Percentiles rank a stretch among this genome's conserved stretches.
Conservation (phyloP, 2,329 filamentous ascomycete genomes). For the Byssochlamys sp. region DNA sequence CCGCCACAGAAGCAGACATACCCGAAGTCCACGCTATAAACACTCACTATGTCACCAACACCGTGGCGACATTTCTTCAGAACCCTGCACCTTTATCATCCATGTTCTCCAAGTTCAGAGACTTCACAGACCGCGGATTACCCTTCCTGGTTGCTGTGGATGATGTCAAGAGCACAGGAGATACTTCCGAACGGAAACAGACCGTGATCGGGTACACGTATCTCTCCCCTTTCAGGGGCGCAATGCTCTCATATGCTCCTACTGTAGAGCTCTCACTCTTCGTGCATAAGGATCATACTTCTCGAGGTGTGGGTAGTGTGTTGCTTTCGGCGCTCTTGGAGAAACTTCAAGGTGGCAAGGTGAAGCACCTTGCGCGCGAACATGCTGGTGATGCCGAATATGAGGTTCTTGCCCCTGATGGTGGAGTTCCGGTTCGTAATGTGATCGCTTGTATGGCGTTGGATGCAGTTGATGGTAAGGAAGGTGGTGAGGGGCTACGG, state of each 20-base stretch:
- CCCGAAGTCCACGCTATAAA: slow-evolving; percentile 26
- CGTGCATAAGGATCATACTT: slow-evolving; percentile 25
- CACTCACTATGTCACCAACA: slow-evolving; percentile 30
- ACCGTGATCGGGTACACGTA: slow-evolving; percentile 27
- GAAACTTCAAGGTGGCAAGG: slow-evolving; percentile 14
- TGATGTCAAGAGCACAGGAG: slow-evolving; percentile 2
- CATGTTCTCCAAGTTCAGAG: slow-evolving; percentile 19
- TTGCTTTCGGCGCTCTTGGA: slow-evolving; percentile 22
- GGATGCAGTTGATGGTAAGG: slow-evolving; percentile 21
- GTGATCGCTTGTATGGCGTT: slow-evolving; percentile 32
- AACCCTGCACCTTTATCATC: slow-evolving; percentile 19
- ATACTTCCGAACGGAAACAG: not conserved
- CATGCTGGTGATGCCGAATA: slow-evolving; percentile 8
- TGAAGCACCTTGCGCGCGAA: slow-evolving; percentile 13
- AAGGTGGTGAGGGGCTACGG: slow-evolving; percentile 22
- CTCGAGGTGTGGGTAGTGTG: slow-evolving; percentile 22
- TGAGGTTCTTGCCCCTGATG: slow-evolving; percentile 2
- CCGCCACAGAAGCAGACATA: slow-evolving; percentile 22
- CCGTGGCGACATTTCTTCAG: slow-evolving; percentile 25
- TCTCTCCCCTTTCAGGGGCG: slow-evolving; percentile 25
- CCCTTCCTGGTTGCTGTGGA: slow-evolving; percentile 31
- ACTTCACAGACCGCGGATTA: slow-evolving; percentile 16
- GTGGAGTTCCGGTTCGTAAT: slow-evolving; percentile 15
- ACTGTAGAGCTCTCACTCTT: slow-evolving; percentile 34
- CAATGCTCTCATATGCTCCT: slow-evolving; percentile 28